A percentile compares a stretch with the other conserved stretches of the same genome.
These are phyloP conservation scores for Boletus vermiculosoides DNA, from an alignment of 768 basidiomycete species.

Conservation along the genomic window DNA sequence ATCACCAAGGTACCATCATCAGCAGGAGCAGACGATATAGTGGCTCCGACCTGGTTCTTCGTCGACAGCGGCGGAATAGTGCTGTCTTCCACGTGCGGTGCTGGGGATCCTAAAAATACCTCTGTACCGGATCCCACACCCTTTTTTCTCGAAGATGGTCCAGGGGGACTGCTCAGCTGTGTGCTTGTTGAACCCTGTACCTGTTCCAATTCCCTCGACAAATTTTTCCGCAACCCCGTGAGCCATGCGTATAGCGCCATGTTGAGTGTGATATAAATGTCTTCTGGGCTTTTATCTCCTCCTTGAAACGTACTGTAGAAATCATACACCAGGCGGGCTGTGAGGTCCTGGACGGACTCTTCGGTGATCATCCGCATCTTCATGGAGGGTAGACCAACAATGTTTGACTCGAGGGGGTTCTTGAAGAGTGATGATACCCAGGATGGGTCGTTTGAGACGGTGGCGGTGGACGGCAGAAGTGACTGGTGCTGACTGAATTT, in stretches of 20 bases:
- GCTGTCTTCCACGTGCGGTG: constrained; percentile 10
- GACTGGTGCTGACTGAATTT: constrained; percentile 65
- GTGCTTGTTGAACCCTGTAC: constrained; percentile 58
- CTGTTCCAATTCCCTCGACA: constrained; percentile 77
- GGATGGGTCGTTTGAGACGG: constrained; percentile 41
- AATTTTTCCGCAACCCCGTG: constrained; percentile 70
- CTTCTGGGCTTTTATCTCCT: constrained; percentile 57
- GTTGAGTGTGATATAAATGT: constrained; percentile 85
- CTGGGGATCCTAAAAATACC: constrained; percentile 1
- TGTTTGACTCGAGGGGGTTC: constrained; percentile 64
- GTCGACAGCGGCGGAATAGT: not conserved
- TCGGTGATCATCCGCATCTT: constrained; percentile 77
- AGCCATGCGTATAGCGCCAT: constrained; percentile 81
- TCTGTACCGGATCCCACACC: constrained; percentile 17
- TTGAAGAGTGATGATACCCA: constrained; percentile 65
- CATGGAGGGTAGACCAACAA: constrained; percentile 82
- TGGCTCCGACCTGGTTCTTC: constrained; percentile 11
- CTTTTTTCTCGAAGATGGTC: constrained; percentile 38
- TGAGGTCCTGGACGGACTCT: constrained; percentile 44
- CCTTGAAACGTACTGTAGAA: constrained; percentile 70
- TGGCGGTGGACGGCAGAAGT: constrained; percentile 39
- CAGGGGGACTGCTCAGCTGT: constrained; percentile 35
- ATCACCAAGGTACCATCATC: constrained; percentile 9
- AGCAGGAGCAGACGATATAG: not conserved
- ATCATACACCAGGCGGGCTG: constrained; percentile 55